Evolutionary conservation across 73 alveolate species (phyloP), one percentile per base, ranked within the genome.

Genomic region (Paramecium primaurelia): DNA sequence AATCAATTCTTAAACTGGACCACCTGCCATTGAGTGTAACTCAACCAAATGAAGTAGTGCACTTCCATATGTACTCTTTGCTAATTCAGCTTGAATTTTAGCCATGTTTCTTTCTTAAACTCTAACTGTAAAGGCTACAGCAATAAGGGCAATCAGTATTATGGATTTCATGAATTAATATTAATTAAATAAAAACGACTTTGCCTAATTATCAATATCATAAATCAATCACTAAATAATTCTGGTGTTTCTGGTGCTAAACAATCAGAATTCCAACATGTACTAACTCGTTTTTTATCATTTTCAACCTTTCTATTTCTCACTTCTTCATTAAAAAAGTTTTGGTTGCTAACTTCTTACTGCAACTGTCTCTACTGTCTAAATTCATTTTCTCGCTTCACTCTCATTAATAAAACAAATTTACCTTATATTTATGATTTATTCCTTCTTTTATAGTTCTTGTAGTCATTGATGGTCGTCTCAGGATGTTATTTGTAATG

Each of bases 1-100:
- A 25, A 80, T 49, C 75, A 80, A 80, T 36, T 80, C 91, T 80
- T 80, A 80, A 26, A 80, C 91, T 80, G 91, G 77, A 44, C 91
- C 91, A 11, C 91, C 91, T 38, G 91, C 91, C 91, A 45, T 45
- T 26, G 71, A 22, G 91, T 80, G 91, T 9, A 80, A 36, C 58
- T 80, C 91, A 44, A 80, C 77, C 71, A 80, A 49, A 80, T 80
- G 91, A 20, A 80, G 45, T 36, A 80, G 22, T 22, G 91, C 91
- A n/a, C 51, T 20, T 22, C 91, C 91, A 47, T 80, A 80, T 20
- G 71, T 80, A 47, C 77, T 45, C 58, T 40, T 80, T 18, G 91
- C 73, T 47, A 80, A 80, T 14, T 80, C 91, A 10, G 71, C 34
- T 45, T 40, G 49, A 30, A 80, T 36, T 47, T 80, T 80, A 25